Conservation (phyloP, 2,329 filamentous ascomycete genomes). For the Talaromyces sp. region DNA sequence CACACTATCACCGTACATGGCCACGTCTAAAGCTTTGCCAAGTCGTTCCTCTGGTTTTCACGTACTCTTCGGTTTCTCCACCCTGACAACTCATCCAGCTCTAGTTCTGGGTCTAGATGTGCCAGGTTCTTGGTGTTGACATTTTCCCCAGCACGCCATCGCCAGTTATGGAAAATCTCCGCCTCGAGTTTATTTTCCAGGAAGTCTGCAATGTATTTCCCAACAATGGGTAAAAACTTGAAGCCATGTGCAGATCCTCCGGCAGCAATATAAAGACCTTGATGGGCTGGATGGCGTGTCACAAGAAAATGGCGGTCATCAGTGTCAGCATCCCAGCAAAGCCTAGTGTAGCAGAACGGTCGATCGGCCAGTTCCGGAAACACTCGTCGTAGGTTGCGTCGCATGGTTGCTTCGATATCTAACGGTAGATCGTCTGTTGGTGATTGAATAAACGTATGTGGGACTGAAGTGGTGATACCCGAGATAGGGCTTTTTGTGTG, state of each 20-base stretch:
- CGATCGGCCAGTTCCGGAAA: slow-evolving; percentile 7
- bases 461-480: slow-evolving; percentile 4
- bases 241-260: slow-evolving; percentile 62
- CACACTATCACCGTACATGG: background rate
- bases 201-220: slow-evolving; percentile 47
- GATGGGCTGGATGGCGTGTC: slow-evolving; percentile 45
- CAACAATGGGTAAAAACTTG: slow-evolving; percentile 61
- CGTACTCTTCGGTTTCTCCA: slow-evolving; percentile 17
- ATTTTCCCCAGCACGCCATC: slow-evolving; percentile 11
- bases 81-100: slow-evolving; percentile 17
- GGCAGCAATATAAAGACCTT: slow-evolving; percentile 56
- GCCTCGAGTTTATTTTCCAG: slow-evolving; percentile 22
- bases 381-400: slow-evolving; percentile 6
- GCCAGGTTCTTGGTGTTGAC: slow-evolving; percentile 17
- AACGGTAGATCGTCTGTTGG: slow-evolving; percentile 5
- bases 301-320: slow-evolving; percentile 61
- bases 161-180: slow-evolving; percentile 4
- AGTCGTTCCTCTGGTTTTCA: slow-evolving; percentile 3
- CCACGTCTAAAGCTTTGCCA: background rate
- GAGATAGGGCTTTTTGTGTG: slow-evolving; percentile 21
- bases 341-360: slow-evolving; percentile 33
- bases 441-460: slow-evolving; percentile 3
- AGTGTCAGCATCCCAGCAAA: slow-evolving; percentile 58
- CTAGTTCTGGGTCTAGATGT: slow-evolving; percentile 21
- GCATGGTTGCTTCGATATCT: slow-evolving; percentile 9